phyloP scores from a whole-genome alignment of 2,329 filamentous ascomycete species.

The Cladosporium sp. region DNA sequence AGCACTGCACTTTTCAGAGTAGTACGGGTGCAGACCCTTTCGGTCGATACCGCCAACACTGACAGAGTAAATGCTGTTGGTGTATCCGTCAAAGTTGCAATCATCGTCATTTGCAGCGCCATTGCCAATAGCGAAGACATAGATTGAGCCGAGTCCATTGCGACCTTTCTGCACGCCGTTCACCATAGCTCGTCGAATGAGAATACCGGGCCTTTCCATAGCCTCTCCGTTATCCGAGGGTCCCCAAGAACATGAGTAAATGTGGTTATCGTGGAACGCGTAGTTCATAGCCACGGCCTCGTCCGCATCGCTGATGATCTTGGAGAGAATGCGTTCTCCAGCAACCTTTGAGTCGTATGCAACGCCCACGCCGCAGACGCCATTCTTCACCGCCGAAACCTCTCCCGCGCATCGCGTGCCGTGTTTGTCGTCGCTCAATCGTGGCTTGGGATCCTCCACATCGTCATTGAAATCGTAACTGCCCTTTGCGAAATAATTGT shows the following conservation, averaged over 20 bases:
- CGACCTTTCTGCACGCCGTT: slow-evolving; percentile 88
- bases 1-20: slow-evolving; percentile 93
- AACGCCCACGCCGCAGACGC: slow-evolving; percentile 92
- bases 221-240: slow-evolving; percentile 87
- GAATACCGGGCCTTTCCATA: slow-evolving; percentile 87
- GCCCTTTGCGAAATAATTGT: slow-evolving; percentile 87
- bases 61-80: slow-evolving; percentile 98
- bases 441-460: slow-evolving; percentile 69
- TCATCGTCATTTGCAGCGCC: slow-evolving; percentile 84
- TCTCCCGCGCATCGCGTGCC: slow-evolving; percentile 94
- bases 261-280: slow-evolving; percentile 83
- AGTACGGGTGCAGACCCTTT: slow-evolving; percentile 83
- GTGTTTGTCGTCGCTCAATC: slow-evolving; percentile 79
- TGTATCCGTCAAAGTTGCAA: slow-evolving; percentile 99
- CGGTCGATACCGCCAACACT: slow-evolving; percentile 91
- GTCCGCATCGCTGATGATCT: slow-evolving; percentile 83
- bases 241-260: slow-evolving; percentile 98
- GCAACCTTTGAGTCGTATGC: slow-evolving; percentile 89
- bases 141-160: slow-evolving; percentile 78
- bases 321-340: slow-evolving; percentile 87
- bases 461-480: slow-evolving; percentile 97
- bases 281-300: slow-evolving; percentile 92
- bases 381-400: slow-evolving; percentile 83
- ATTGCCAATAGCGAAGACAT: slow-evolving; percentile 95
- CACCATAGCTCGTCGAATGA: slow-evolving; percentile 86